Conservation (phyloP, 2,329 filamentous ascomycete species). For the Talaromyces piceae region DNA sequence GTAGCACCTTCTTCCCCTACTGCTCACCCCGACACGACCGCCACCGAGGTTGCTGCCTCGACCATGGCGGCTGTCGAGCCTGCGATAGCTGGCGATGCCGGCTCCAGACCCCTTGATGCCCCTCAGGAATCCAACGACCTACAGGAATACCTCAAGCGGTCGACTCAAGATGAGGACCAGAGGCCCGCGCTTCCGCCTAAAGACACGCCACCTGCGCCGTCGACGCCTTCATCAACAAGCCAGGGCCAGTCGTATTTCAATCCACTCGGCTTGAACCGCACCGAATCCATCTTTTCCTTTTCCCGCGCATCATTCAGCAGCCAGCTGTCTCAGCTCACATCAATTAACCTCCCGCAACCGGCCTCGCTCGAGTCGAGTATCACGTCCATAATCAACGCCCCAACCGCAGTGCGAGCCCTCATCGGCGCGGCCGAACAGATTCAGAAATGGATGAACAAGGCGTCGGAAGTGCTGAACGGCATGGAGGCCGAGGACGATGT, state of each 20-base stretch:
- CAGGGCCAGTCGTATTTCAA: conserved; percentile 36
- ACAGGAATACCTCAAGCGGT: conserved; percentile 36
- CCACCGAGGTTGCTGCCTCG: conserved; percentile 10
- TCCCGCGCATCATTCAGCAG: conserved; percentile 88
- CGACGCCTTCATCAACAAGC: conserved; percentile 24
- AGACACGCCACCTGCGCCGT: conserved; percentile 22
- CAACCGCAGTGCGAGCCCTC: conserved; percentile 73
- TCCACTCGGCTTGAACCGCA: conserved; percentile 47
- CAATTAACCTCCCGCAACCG: conserved; percentile 80
- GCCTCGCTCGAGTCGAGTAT: conserved; percentile 76
- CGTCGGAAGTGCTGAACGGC: conserved; percentile 77
- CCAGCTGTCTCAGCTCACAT: conserved; percentile 85
- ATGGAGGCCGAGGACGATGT: conserved; percentile 95
- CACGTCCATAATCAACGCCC: conserved; percentile 73
- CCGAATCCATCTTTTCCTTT: conserved; percentile 88
- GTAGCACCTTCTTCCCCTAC: neutral
- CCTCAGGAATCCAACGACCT: conserved; percentile 29
- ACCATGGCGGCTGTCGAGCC: conserved; percentile 26
- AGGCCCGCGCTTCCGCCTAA: conserved; percentile 29
- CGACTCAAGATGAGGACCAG: conserved; percentile 23
- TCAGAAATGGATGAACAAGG: conserved; percentile 86
- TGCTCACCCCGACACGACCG: conserved; percentile 11
- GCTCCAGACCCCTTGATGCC: conserved; percentile 12
- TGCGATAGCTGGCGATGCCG: conserved; percentile 15
- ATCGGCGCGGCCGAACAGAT: conserved; percentile 89